These are phyloP conservation scores for Erysimum cheiri DNA, from an alignment of 441 rosid species.

Conservation along the genomic window DNA sequence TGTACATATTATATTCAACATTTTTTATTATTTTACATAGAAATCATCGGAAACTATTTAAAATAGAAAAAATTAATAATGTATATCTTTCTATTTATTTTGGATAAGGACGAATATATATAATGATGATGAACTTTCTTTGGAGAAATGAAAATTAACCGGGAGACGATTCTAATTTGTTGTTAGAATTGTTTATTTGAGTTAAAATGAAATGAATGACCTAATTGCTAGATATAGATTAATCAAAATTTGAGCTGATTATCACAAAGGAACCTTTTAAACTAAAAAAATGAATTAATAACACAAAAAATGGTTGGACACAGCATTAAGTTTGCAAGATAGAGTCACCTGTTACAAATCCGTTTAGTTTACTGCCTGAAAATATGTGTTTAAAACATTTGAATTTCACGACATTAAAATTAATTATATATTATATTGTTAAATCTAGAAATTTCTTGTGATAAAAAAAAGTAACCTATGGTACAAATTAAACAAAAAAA, in stretches of 20 bases:
- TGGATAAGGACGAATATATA: background rate
- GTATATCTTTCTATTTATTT: background rate
- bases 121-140: background rate
- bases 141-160: background rate
- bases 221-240: background rate
- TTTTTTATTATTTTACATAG: background rate
- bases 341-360: background rate
- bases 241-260: background rate
- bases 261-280: background rate
- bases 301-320: background rate
- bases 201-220: background rate
- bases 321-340: background rate
- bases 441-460: background rate
- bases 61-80: background rate
- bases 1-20: background rate
- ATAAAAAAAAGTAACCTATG: background rate
- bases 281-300: background rate
- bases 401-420: background rate
- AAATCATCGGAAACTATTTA: background rate
- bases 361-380: background rate
- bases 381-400: background rate
- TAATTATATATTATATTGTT: background rate
- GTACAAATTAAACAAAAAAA: no score
- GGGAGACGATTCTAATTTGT: background rate
- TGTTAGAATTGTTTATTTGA: background rate